Conservation (phyloP, 2,329 filamentous ascomycete genomes). For the Aschersonia sp. region DNA sequence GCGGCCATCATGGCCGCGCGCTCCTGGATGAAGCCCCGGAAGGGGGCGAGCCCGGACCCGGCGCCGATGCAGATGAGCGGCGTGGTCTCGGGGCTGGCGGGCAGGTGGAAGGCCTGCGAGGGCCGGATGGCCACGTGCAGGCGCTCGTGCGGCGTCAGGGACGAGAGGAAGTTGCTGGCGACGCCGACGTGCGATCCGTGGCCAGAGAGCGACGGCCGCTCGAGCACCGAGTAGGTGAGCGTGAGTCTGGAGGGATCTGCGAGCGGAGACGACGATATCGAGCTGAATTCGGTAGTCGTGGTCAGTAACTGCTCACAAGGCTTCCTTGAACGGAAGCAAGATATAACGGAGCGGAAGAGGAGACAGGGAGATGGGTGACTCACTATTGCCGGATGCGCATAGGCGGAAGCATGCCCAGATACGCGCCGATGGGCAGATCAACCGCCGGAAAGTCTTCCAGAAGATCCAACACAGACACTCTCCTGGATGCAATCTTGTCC, state of each 20-base stretch:
- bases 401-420: slow-evolving; percentile 57
- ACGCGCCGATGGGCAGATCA: slow-evolving; percentile 47
- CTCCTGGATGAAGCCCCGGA: slow-evolving; percentile 49
- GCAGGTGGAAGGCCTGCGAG: slow-evolving; percentile 32
- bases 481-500: slow-evolving; percentile 35
- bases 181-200: slow-evolving; percentile 41
- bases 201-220: slow-evolving; percentile 35
- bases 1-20: slow-evolving; percentile 34
- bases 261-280: slow-evolving; percentile 61
- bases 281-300: slow-evolving; percentile 15
- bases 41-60: slow-evolving; percentile 44
- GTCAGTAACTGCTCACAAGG: too few species aligned
- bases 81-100: slow-evolving; percentile 25
- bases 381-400: slow-evolving; percentile 65
- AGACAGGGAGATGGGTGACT: slow-evolving; percentile 2
- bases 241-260: slow-evolving; percentile 40
- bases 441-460: slow-evolving; percentile 48
- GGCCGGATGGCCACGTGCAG: slow-evolving; percentile 34
- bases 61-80: slow-evolving; percentile 37
- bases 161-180: slow-evolving; percentile 44
- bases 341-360: background rate
- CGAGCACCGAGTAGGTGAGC: slow-evolving; percentile 54
- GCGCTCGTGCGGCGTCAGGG: slow-evolving; percentile 26
- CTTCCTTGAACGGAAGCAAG: too few species aligned
- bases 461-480: slow-evolving; percentile 52